Percentiles rank a stretch among this genome's conserved stretches.
Evolutionary conservation across 306 rosid species (phyloP).

Genomic region (Hippophae rhamnoides): DNA sequence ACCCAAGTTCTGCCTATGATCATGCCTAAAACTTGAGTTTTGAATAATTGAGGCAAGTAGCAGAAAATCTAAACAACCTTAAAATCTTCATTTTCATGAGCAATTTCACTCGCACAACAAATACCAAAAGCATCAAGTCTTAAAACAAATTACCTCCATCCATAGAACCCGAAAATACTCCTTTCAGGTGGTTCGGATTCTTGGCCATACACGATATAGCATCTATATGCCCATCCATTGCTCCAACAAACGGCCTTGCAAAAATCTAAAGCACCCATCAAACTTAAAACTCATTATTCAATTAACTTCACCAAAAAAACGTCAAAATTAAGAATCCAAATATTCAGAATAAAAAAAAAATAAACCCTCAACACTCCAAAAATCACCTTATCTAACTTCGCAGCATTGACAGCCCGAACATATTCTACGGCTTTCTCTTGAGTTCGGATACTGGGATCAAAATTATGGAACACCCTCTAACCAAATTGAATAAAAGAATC

Average conservation of each 20-base stretch:
- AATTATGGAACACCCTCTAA: conserved; percentile 81
- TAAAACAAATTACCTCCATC: conserved; percentile 69
- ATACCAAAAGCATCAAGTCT: neutral
- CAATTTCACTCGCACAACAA: neutral
- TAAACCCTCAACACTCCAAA: neutral
- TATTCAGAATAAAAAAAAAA: neutral
- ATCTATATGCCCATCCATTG: conserved; percentile 93
- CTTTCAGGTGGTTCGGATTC: conserved; percentile 75
- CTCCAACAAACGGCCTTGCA: conserved; percentile 88
- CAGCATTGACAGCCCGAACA: conserved; percentile 83
- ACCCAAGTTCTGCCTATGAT: too few relatives aligned
- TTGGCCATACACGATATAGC: conserved; percentile 77
- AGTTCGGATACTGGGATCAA: conserved; percentile 69
- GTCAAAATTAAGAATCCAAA: neutral
- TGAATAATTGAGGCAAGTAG: too few relatives aligned
- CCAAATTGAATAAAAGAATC: conserved; percentile 1
- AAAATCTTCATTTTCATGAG: too few relatives aligned
- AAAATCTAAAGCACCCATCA: conserved; percentile 41
- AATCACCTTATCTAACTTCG: conserved; percentile 71
- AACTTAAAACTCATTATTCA: neutral
- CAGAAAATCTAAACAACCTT: too few relatives aligned
- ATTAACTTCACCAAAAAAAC: neutral
- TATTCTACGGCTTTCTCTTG: conserved; percentile 90
- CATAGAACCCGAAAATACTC: conserved; percentile 82
- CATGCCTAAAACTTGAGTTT: too few relatives aligned